phyloP scores from a whole-genome alignment of 2,329 filamentous ascomycete genomes.

The Stagonosporopsis vannaccii region DNA sequence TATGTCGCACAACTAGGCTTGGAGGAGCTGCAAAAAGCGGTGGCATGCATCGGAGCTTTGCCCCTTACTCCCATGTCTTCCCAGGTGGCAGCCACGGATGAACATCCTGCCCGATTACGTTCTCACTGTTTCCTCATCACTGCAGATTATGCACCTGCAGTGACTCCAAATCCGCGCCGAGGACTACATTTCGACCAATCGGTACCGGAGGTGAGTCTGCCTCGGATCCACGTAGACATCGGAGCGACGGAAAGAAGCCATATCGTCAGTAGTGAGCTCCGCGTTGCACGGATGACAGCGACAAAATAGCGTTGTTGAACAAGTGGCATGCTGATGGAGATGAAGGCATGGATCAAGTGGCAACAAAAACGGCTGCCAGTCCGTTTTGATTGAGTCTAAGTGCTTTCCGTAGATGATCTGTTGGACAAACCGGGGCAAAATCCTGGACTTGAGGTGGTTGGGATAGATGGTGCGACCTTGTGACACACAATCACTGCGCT shows the following conservation, averaged over 20 bases:
- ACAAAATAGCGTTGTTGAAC: slow-evolving; percentile 24
- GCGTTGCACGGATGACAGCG: slow-evolving; percentile 21
- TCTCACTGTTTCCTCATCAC: slow-evolving; percentile 15
- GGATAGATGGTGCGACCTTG: slow-evolving; percentile 24
- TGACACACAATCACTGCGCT: slow-evolving; percentile 20
- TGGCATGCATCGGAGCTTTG: slow-evolving; percentile 43
- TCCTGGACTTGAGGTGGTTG: slow-evolving; percentile 31
- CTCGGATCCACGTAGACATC: not conserved
- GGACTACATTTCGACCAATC: not conserved
- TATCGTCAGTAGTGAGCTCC: slow-evolving; percentile 6
- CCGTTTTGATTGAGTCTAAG: slow-evolving; percentile 25
- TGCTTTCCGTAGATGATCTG: slow-evolving; percentile 23
- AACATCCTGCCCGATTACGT: slow-evolving; percentile 25
- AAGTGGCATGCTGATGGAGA: slow-evolving; percentile 23
- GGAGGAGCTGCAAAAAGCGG: slow-evolving; percentile 34
- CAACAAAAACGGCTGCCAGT: slow-evolving; percentile 37
- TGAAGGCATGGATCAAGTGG: slow-evolving; percentile 22
- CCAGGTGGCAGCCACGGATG: slow-evolving; percentile 31
- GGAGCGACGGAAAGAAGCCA: not conserved
- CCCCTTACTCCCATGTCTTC: slow-evolving; percentile 38
- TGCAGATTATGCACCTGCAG: slow-evolving; percentile 24
- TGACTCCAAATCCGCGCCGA: slow-evolving; percentile 4
- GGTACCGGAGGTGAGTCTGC: not conserved
- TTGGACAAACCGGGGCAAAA: slow-evolving; percentile 29
- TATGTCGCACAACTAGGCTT: slow-evolving; percentile 35